Base-by-base conservation (phyloP, 2,329 filamentous ascomycete species). In the Diplodia intermedia region DNA sequence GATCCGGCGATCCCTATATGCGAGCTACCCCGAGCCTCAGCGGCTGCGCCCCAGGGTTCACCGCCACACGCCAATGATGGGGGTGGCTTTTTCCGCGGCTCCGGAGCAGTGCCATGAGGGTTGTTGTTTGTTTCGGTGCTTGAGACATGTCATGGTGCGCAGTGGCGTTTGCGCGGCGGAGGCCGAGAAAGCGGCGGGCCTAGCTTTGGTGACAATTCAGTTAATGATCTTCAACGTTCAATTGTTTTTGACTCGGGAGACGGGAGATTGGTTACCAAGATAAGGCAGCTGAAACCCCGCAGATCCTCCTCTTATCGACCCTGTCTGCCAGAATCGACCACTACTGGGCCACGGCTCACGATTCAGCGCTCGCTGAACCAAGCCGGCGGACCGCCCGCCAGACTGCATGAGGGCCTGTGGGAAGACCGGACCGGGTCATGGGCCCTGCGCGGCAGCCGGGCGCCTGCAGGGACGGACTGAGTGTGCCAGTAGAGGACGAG, bases 1-100 rank as follows among this genome's bases (percentile, higher is more conserved):
- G 60, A 63, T 63, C 60, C 20, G 60, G 60, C 60, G 60, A 63
- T 63, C 60, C n/a, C 60, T 38, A 63, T 63, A 63, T 50, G 60
- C 60, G 47, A 26, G 4, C 11, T 7, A n/a, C 12, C 11, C 31
- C 18, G 60, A 63, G 60, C 60, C 60, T 63, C 60, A 52, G 18
- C 60, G 18, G 11, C 29, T 52, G 60, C 31, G 31, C n/a, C 60
- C 38, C 40, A 31, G 20, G 6, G 8, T 9, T 63, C 60, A 52
- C 43, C 43, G 60, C 60, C 60, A 38, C 60, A 18, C 2, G 18
- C 5, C 20, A 33, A 2, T 20, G 14, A 12, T 9, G 5, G 12
- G 9, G 43, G 9, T 23, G 54, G 7, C 31, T 38, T 15, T 12
- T 3, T 20, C 49, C 18, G 40, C 2, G 11, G 29, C 12, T 26